Conservation (phyloP, 495 filamentous ascomycete species). For the Pyrenopolyporus hunteri region DNA sequence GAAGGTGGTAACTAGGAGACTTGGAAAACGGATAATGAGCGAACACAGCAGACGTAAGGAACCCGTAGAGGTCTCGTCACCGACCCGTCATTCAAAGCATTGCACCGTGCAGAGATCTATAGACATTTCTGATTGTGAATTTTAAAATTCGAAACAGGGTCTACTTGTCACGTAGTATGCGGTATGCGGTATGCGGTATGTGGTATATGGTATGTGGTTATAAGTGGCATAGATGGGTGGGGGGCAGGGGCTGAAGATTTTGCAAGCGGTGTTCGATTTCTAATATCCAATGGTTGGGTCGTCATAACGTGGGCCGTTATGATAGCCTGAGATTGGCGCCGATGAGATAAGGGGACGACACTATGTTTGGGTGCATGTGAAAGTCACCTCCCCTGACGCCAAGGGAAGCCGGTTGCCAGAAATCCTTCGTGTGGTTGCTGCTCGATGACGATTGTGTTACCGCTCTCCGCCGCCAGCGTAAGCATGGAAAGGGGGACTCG, state of each 20-base stretch:
- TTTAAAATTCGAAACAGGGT: neutral
- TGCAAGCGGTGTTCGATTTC: constrained; percentile 4
- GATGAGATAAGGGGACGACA: constrained; percentile 14
- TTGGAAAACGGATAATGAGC: neutral
- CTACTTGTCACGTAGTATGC: constrained; percentile 13
- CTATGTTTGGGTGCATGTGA: constrained; percentile 23
- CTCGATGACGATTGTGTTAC: constrained; percentile 30
- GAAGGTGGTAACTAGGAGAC: neutral
- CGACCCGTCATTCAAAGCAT: constrained; percentile 17
- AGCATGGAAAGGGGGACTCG: constrained; percentile 1
- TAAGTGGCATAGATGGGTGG: too few relatives aligned
- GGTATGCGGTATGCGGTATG: neutral
- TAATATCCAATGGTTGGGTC: constrained; percentile 19
- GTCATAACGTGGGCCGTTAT: neutral
- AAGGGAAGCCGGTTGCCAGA: constrained; percentile 8
- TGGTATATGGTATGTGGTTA: neutral
- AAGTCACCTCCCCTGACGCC: constrained; percentile 7
- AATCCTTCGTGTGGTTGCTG: constrained; percentile 22
- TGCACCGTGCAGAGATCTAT: constrained; percentile 1
- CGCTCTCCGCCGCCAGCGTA: neutral
- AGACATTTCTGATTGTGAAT: constrained; percentile 2
- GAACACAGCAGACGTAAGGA: neutral
- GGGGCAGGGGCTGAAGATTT: too few relatives aligned
- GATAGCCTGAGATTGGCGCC: constrained; percentile 1
- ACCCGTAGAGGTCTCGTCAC: constrained; percentile 5